Evolutionary conservation across 1,284 basidiomycete species (phyloP).

Genomic region (Cryptococcus neoformans): DNA sequence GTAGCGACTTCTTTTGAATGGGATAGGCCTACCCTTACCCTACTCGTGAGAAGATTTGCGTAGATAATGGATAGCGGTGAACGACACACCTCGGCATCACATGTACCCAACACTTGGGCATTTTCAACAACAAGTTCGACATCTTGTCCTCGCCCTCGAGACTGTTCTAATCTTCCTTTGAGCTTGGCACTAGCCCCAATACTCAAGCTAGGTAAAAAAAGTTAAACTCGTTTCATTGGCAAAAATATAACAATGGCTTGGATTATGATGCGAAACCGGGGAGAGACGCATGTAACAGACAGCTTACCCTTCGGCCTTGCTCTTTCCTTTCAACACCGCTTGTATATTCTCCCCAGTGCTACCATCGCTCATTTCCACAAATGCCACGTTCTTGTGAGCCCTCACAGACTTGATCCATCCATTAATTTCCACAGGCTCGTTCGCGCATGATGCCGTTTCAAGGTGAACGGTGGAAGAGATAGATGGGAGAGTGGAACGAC

Average conservation of each 20-base stretch:
- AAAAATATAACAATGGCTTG: no score
- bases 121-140: conserved; percentile 69
- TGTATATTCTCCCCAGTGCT: conserved; percentile 67
- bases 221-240: no score
- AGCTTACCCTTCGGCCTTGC: conserved; percentile 34
- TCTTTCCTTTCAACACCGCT: conserved; percentile 63
- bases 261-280: no score
- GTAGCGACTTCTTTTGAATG: conserved; percentile 77
- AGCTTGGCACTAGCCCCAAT: conserved; percentile 71
- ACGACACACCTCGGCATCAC: conserved; percentile 64
- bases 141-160: conserved; percentile 66
- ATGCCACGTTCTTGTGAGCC: conserved; percentile 79
- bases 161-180: conserved; percentile 62
- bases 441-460: neutral
- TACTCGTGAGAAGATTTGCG: neutral
- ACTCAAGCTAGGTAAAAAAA: conserved; percentile 51
- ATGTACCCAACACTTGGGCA: conserved; percentile 66
- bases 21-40: conserved; percentile 62
- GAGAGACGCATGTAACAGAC: neutral
- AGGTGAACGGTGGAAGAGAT: conserved; percentile 4
- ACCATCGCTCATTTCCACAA: conserved; percentile 80
- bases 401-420: conserved; percentile 85
- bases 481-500: neutral
- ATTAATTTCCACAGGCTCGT: conserved; percentile 34
- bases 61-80: neutral